Conservation (phyloP, 2,329 filamentous ascomycete genomes). For the Penicillium oxalicum region DNA sequence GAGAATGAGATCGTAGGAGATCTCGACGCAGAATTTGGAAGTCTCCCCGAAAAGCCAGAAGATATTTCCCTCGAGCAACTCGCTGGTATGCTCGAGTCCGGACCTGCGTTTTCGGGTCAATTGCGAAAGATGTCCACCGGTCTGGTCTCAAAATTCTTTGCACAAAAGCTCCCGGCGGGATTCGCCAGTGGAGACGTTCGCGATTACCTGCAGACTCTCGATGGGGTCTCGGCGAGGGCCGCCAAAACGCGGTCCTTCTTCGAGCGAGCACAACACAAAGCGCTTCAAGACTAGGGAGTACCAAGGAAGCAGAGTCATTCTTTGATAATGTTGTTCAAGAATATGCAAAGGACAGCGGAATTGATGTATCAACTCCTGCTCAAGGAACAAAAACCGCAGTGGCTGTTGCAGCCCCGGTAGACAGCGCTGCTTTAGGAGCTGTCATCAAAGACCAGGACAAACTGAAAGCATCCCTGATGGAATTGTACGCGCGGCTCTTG, state of each 20-base stretch:
- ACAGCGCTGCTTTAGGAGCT: slow-evolving; percentile 2
- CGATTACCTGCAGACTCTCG: slow-evolving; percentile 16
- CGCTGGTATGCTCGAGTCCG: slow-evolving; percentile 22
- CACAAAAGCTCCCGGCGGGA: slow-evolving; percentile 26
- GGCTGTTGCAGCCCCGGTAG: not conserved
- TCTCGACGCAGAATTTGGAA: slow-evolving; percentile 38
- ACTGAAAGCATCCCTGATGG: not conserved
- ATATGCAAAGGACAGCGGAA: slow-evolving; percentile 13
- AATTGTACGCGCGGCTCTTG: slow-evolving; percentile 6
- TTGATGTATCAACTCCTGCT: slow-evolving; percentile 4
- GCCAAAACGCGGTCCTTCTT: slow-evolving; percentile 14
- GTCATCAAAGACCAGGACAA: slow-evolving; percentile 5
- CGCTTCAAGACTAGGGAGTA: slow-evolving; percentile 11
- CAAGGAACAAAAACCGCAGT: not conserved
- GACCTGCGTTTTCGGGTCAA: slow-evolving; percentile 23
- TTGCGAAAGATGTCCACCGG: slow-evolving; percentile 27
- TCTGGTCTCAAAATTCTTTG: slow-evolving; percentile 27
- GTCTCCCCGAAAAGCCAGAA: slow-evolving; percentile 37
- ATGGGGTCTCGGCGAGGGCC: slow-evolving; percentile 24
- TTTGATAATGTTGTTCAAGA: slow-evolving; percentile 17
- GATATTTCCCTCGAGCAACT: slow-evolving; percentile 34
- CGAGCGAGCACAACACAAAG: slow-evolving; percentile 23
- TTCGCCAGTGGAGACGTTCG: slow-evolving; percentile 19
- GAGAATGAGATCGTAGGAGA: slow-evolving; percentile 44
- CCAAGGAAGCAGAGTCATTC: slow-evolving; percentile 16